Conservation (phyloP, 2,329 filamentous ascomycete genomes). For the Neodidymelliopsis sp. region DNA sequence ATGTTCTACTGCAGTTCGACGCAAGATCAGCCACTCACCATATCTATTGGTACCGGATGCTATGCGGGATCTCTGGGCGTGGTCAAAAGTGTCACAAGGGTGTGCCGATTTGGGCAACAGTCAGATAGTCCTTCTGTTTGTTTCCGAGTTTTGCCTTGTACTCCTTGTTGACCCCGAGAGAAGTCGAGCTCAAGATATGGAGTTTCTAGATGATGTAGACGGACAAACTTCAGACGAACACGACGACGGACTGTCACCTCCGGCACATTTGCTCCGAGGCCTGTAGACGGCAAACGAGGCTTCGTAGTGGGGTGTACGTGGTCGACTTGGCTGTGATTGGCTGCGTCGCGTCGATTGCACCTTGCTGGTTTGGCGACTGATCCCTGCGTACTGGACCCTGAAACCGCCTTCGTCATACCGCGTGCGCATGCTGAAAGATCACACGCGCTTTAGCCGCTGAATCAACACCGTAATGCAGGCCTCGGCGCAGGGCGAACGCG, state of each 20-base stretch:
- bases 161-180: no score
- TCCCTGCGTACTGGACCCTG: slow-evolving; percentile 18
- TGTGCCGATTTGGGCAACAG: slow-evolving; percentile 7
- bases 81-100: slow-evolving; percentile 21
- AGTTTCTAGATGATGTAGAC: neutral
- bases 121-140: slow-evolving; percentile 2
- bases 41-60: slow-evolving; percentile 6
- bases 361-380: slow-evolving; percentile 6
- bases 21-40: slow-evolving; percentile 16
- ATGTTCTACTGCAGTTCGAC: neutral
- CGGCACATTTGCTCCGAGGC: slow-evolving; percentile 10
- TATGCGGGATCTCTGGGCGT: slow-evolving; percentile 11
- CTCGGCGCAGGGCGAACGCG: slow-evolving; percentile 5
- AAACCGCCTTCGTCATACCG: slow-evolving; percentile 5
- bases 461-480: slow-evolving; percentile 12
- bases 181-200: neutral
- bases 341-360: neutral
- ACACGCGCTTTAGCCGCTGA: slow-evolving; percentile 21
- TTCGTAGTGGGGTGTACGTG: slow-evolving; percentile 13
- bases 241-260: slow-evolving; percentile 1
- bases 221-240: slow-evolving; percentile 8
- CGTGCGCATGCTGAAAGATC: slow-evolving; percentile 8
- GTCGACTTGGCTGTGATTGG: slow-evolving; percentile 13
- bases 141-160: neutral
- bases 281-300: slow-evolving; percentile 12